Evolutionary conservation across 177 flowering plant genomes (phyloP).

Genomic region (Vitis hybrid): DNA sequence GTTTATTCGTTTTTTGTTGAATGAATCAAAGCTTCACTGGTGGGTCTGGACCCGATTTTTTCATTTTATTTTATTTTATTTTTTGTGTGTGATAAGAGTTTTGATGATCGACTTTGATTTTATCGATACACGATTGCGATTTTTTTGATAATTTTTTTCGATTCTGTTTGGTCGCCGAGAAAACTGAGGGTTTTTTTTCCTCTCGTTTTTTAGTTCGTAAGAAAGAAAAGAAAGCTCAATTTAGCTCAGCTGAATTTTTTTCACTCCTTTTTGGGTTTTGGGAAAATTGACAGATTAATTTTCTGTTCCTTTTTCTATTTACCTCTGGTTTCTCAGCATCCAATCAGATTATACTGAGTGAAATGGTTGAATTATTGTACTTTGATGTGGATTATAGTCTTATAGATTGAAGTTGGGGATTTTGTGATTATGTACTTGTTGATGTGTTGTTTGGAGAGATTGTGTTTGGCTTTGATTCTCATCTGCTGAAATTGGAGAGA

Average conservation of each 20-base stretch:
- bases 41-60: slow-evolving; percentile 12
- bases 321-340: no score
- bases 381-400: neutral
- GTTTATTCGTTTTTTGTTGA: neutral
- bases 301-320: no score
- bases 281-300: no score
- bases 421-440: slow-evolving; percentile 21
- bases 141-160: slow-evolving; percentile 1
- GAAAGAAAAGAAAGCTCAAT: no score
- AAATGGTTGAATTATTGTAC: neutral
- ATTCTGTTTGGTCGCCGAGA: neutral
- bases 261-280: no score
- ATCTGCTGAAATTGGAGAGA: neutral
- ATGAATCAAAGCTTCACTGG: slow-evolving; percentile 24
- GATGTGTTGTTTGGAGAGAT: slow-evolving; percentile 4
- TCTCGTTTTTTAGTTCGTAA: no score
- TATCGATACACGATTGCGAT: neutral
- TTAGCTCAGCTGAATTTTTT: no score
- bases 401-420: slow-evolving; percentile 7
- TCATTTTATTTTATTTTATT: neutral
- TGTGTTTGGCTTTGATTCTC: neutral
- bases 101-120: neutral
- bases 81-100: neutral
- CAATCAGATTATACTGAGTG: neutral
- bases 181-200: neutral